A percentile compares a stretch with the other conserved stretches of the same genome.
Evolutionary conservation across 495 filamentous ascomycete genomes (phyloP).

Genomic region (Talaromyces ruber): DNA sequence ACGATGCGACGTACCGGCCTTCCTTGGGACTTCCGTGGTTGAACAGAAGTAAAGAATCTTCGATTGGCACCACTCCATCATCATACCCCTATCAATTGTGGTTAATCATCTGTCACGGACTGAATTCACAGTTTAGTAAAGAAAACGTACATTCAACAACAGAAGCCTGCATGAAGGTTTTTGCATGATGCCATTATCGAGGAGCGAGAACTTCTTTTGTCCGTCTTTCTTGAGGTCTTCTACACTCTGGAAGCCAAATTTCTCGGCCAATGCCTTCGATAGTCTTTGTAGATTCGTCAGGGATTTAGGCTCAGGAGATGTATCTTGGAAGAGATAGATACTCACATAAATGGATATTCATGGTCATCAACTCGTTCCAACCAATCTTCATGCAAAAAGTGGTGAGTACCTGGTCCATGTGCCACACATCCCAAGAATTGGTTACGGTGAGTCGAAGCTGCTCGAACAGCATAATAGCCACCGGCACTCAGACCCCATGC

Average conservation of each 20-base stretch:
- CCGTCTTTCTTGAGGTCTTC: slow-evolving; percentile 53
- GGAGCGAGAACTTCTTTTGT: slow-evolving; percentile 62
- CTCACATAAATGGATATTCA: slow-evolving; percentile 69
- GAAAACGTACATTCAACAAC: slow-evolving; percentile 52
- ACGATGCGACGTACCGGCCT: slow-evolving; percentile 38
- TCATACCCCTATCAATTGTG: slow-evolving; percentile 45
- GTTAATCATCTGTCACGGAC: background rate
- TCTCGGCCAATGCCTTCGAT: slow-evolving; percentile 56
- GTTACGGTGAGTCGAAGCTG: slow-evolving; percentile 61
- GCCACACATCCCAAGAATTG: slow-evolving; percentile 53
- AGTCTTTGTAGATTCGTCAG: slow-evolving; percentile 29
- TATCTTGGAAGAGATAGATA: slow-evolving; percentile 8
- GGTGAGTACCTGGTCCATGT: slow-evolving; percentile 63
- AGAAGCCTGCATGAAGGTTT: slow-evolving; percentile 54
- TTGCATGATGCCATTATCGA: slow-evolving; percentile 60
- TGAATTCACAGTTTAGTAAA: background rate
- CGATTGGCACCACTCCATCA: slow-evolving; percentile 70
- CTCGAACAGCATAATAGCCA: slow-evolving; percentile 68
- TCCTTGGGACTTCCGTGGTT: slow-evolving; percentile 70
- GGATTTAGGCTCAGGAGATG: background rate
- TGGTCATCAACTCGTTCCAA: slow-evolving; percentile 57
- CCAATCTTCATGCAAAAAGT: slow-evolving; percentile 61
- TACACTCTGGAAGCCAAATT: slow-evolving; percentile 56
- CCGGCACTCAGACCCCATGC: slow-evolving; percentile 69
- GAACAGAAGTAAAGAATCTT: slow-evolving; percentile 60